A percentile compares a stretch with the other conserved stretches of the same genome.
Conservation (phyloP, 2,329 filamentous ascomycete species). For the Trichoderma aggressivum region DNA sequence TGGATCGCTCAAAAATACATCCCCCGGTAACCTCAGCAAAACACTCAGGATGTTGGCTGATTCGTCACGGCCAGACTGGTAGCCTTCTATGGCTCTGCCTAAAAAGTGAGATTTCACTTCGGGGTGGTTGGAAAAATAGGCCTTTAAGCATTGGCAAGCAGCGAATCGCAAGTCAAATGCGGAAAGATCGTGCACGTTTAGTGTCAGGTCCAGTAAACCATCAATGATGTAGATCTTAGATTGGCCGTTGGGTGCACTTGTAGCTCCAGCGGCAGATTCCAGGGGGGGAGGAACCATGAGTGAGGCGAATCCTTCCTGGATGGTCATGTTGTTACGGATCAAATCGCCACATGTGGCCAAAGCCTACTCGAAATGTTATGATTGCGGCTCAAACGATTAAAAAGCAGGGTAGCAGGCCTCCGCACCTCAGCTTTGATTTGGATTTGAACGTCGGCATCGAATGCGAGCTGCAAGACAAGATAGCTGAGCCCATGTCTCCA, state of each 20-base stretch:
- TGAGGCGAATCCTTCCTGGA: slow-evolving; percentile 89
- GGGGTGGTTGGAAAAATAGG: slow-evolving; percentile 81
- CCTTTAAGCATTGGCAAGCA: slow-evolving; percentile 85
- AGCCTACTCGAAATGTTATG: slow-evolving; percentile 50
- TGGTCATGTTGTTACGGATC: slow-evolving; percentile 71
- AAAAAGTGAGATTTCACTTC: slow-evolving; percentile 84
- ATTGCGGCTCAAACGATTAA: slow-evolving; percentile 8
- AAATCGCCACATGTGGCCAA: slow-evolving; percentile 82
- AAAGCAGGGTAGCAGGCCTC: slow-evolving; percentile 16
- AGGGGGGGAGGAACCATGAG: slow-evolving; percentile 68
- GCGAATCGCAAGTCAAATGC: slow-evolving; percentile 79
- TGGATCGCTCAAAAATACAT: slow-evolving; percentile 66
- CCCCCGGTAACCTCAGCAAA: slow-evolving; percentile 64
- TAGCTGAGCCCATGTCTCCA: slow-evolving; percentile 78
- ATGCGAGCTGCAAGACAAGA: slow-evolving; percentile 77
- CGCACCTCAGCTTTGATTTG: slow-evolving; percentile 77
- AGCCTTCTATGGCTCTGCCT: slow-evolving; percentile 82
- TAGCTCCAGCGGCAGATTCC: slow-evolving; percentile 27
- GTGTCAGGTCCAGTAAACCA: slow-evolving; percentile 76
- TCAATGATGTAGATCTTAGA: slow-evolving; percentile 85
- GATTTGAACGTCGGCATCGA: slow-evolving; percentile 67
- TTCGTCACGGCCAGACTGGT: slow-evolving; percentile 72
- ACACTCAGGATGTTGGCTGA: slow-evolving; percentile 86
- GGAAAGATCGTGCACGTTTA: slow-evolving; percentile 63
- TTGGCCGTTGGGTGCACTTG: slow-evolving; percentile 48